phyloP scores from a whole-genome alignment of 495 filamentous ascomycete genomes.

The Aspergillus mulundensis region DNA sequence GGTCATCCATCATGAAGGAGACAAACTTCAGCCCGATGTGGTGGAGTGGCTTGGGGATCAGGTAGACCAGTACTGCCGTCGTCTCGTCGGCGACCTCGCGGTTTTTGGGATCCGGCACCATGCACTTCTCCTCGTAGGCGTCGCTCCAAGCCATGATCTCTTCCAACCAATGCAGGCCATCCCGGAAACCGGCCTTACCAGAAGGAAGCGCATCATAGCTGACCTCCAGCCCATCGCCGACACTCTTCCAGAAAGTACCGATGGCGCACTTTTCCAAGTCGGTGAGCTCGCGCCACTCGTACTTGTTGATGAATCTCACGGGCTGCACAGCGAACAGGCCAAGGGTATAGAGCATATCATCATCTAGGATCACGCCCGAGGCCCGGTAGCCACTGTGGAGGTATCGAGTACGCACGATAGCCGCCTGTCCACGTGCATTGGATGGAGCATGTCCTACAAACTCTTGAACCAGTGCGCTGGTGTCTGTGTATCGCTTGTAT shows the following conservation, averaged over 20 bases:
- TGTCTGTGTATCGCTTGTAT: constrained; percentile 63
- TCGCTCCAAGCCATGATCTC: constrained; percentile 57
- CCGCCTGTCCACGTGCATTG: constrained; percentile 43
- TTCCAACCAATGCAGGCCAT: constrained; percentile 65
- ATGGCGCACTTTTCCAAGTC: constrained; percentile 63
- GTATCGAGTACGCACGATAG: constrained; percentile 63
- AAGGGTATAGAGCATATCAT: constrained; percentile 66
- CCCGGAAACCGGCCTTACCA: constrained; percentile 42
- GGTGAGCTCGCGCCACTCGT: constrained; percentile 61
- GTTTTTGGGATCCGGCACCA: constrained; percentile 56
- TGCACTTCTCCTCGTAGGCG: constrained; percentile 50
- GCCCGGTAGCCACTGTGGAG: constrained; percentile 58
- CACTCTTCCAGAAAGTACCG: constrained; percentile 61
- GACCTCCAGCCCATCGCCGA: constrained; percentile 60
- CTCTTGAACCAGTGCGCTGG: constrained; percentile 54
- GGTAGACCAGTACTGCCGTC: constrained; percentile 54
- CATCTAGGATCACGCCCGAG: constrained; percentile 56
- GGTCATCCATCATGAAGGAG: constrained; percentile 58
- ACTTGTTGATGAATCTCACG: constrained; percentile 50
- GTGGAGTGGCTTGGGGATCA: constrained; percentile 48
- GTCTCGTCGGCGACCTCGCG: constrained; percentile 52
- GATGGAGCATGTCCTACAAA: constrained; percentile 45
- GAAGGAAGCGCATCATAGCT: constrained; percentile 44
- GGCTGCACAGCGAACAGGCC: constrained; percentile 59
- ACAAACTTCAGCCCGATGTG: constrained; percentile 48